phyloP scores from a whole-genome alignment of 1,139 yeast genomes.

The Scheffersomyces quercinus region DNA sequence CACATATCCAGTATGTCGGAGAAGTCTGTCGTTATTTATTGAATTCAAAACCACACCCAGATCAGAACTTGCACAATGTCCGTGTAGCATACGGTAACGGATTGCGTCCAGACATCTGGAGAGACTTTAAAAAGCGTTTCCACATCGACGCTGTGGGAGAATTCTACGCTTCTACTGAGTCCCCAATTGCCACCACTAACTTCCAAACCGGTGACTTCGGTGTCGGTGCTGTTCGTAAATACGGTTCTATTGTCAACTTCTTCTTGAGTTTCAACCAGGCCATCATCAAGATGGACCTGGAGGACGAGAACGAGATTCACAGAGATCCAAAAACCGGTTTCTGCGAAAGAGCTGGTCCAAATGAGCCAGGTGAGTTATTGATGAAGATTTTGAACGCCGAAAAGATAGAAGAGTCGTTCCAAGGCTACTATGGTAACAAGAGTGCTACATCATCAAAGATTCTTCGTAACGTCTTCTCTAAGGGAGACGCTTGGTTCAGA shows the following conservation, averaged over 20 bases:
- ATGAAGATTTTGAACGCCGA: conserved; percentile 71
- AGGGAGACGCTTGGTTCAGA: conserved; percentile 92
- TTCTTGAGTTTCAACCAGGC: conserved; percentile 59
- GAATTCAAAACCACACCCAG: conserved; percentile 63
- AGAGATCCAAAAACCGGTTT: conserved; percentile 72
- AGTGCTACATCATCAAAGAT: conserved; percentile 79
- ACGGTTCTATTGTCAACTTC: conserved; percentile 64
- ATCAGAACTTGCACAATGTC: conserved; percentile 67
- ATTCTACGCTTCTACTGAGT: conserved; percentile 92
- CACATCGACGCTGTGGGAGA: conserved; percentile 79
- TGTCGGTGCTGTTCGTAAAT: conserved; percentile 85
- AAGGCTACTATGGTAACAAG: conserved; percentile 84
- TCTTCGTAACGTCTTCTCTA: conserved; percentile 65
- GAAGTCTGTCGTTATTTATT: conserved; percentile 89
- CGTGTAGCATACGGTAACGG: conserved; percentile 90
- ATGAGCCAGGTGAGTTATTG: conserved; percentile 86
- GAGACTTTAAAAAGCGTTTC: conserved; percentile 73
- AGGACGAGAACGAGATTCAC: conserved; percentile 71
- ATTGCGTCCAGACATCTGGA: conserved; percentile 90
- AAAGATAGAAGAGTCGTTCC: conserved; percentile 71
- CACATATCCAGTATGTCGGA: conserved; percentile 91
- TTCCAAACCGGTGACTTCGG: conserved; percentile 79
- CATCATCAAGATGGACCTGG: conserved; percentile 76
- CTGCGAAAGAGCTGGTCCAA: conserved; percentile 33
- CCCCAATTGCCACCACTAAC: conserved; percentile 87